Evolutionary conservation across 73 alveolate species (phyloP), one percentile per base, ranked within the genome.

Genomic region (Stentor roeselii): DNA sequence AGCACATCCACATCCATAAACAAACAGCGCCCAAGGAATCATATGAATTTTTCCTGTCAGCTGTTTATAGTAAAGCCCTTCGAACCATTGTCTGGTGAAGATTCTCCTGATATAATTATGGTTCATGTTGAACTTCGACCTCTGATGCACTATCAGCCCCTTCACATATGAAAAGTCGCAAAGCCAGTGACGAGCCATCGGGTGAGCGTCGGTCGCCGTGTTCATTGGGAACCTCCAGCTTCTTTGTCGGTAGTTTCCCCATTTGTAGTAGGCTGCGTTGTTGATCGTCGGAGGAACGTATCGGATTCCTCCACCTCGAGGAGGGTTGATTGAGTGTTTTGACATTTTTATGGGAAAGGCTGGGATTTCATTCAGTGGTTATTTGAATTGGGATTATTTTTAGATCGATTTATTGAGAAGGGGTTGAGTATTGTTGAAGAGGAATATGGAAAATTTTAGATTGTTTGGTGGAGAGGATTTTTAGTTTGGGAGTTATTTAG

Each of bases 231-330:
- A 76, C 39, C 75, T 76, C 84, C 60, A 39, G 35, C 14, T 32
- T 76, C 84, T 76, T n/a, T 37, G 84, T 32, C 34, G 21, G 2
- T 41, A 40, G 39, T 76, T 76, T 27, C 75, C 84, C 75, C 74
- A 76, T 76, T 76, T 41, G 74, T 39, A 76, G 39, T 37, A 37
- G 36, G 84, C 75, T 15, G 60, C 31, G 39, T 41, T 39, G 67
- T 76, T 76, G 31, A 76, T 76, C 11, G 84, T 76, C 21, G 84
- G 84, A 31, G 14, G 36, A n/a, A 76, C 84, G 31, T 14, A 76
- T 15, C 78, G 60, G 39, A 76, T 40, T 6, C 84, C 84, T 15
- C 84, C 84, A 37, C 84, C 84, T 21, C 84, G 60, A 39, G 84
- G 84, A 37, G 84, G 84, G 74, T 76, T 76, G n/a, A 76, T 32